A percentile compares a stretch with the other conserved stretches of the same genome.
Conservation (phyloP, 805 yeast species). For the Ogataea sp. region DNA sequence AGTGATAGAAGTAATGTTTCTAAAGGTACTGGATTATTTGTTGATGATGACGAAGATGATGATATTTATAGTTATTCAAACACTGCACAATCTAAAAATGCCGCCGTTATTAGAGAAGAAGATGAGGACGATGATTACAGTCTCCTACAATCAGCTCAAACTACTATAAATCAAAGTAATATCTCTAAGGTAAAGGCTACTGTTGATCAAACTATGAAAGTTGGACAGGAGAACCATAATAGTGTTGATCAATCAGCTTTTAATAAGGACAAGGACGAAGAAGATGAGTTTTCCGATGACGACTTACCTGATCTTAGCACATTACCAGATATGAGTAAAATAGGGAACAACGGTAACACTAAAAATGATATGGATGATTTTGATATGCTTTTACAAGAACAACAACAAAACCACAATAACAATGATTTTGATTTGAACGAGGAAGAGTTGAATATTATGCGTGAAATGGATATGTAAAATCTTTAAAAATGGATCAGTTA, state of each 20-base stretch:
- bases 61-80: too few species aligned
- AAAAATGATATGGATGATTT: constrained; percentile 2
- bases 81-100: not conserved
- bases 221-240: too few species aligned
- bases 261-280: too few species aligned
- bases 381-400: constrained; percentile 1
- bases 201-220: too few species aligned
- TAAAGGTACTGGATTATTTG: not conserved
- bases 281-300: too few species aligned
- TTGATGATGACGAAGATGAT: not conserved
- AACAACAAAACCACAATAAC: not conserved
- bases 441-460: not conserved
- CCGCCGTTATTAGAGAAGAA: constrained; percentile 1
- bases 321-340: not conserved
- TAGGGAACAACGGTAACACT: not conserved
- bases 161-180: too few species aligned
- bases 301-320: too few species aligned
- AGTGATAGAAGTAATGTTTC: too few species aligned
- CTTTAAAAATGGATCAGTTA: not conserved
- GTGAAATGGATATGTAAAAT: not conserved
- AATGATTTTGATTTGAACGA: constrained; percentile 1
- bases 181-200: too few species aligned
- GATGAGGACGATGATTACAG: not conserved
- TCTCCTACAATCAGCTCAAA: too few species aligned
- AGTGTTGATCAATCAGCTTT: too few species aligned